Conservation (phyloP, 1,284 basidiomycete genomes). For the Anthracocystis walkeri region DNA sequence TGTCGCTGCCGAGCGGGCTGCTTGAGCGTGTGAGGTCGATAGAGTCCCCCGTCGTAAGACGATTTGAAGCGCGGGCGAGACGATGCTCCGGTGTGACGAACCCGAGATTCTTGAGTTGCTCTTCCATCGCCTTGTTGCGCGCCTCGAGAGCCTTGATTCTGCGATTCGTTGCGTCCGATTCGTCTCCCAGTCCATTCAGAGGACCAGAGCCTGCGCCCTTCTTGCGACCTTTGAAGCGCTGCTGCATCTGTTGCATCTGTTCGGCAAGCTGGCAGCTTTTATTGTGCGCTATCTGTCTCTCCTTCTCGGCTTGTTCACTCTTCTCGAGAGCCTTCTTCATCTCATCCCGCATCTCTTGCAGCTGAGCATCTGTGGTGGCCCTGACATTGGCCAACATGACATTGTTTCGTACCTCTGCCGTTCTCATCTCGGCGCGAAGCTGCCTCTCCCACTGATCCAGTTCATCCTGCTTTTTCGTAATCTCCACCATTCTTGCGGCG, state of each 20-base stretch:
- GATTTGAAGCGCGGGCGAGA: conserved; percentile 3
- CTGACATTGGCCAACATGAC: conserved; percentile 11
- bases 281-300: conserved; percentile 11
- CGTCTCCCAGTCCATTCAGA: neutral
- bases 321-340: conserved; percentile 4
- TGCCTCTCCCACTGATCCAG: conserved; percentile 1
- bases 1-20: conserved; percentile 8
- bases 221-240: conserved; percentile 1
- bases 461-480: neutral
- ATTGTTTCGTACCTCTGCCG: neutral
- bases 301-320: conserved; percentile 6
- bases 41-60: neutral
- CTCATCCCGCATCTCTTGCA: neutral
- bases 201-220: neutral
- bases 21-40: conserved; percentile 25
- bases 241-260: conserved; percentile 24
- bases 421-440: neutral
- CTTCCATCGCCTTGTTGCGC: conserved; percentile 5
- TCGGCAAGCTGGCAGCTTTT: conserved; percentile 28
- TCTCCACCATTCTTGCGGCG: neutral
- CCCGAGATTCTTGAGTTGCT: conserved; percentile 5
- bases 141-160: conserved; percentile 26
- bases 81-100: conserved; percentile 12
- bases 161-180: conserved; percentile 5
- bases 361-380: neutral